These are phyloP conservation scores for Pelargonium myrrhifolium DNA, from an alignment of 441 rosid species.

Conservation along the genomic window DNA sequence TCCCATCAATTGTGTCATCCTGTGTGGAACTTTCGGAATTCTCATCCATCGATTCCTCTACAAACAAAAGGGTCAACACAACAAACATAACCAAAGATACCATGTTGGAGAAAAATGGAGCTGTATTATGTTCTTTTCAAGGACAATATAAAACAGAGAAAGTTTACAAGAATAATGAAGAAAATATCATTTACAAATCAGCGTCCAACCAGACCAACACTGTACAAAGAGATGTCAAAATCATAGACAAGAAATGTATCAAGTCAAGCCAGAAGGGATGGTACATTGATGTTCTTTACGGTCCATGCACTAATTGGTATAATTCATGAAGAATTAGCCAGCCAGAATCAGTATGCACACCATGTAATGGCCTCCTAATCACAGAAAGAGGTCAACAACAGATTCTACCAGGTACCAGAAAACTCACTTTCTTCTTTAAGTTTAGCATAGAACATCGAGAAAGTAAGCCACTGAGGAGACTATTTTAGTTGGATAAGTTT, in stretches of 20 bases:
- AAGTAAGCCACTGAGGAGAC: not conserved
- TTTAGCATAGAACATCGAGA: not conserved
- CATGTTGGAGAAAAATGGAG: not conserved
- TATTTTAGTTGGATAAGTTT: not conserved
- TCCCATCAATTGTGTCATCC: conserved; percentile 77
- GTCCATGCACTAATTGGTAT: not conserved
- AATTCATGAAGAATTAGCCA: not conserved
- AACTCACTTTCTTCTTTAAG: not conserved
- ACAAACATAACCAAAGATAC: conserved; percentile 1
- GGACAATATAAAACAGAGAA: not conserved
- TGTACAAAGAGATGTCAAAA: not conserved
- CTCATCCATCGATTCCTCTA: conserved; percentile 61
- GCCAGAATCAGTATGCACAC: not conserved
- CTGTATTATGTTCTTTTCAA: not conserved
- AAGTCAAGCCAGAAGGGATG: not conserved
- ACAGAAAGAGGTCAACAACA: not conserved
- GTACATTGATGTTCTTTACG: not conserved
- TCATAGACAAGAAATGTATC: not conserved
- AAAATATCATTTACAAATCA: not conserved
- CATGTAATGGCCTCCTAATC: not conserved
- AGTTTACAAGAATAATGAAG: not conserved
- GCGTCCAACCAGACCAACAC: not conserved
- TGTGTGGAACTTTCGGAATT: conserved; percentile 57
- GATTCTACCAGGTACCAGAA: not conserved
- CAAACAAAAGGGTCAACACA: conserved; percentile 19